Evolutionary conservation across 2,329 filamentous ascomycete species (phyloP), one percentile per base, ranked within the genome.

Genomic region (Stemphylium beticola): DNA sequence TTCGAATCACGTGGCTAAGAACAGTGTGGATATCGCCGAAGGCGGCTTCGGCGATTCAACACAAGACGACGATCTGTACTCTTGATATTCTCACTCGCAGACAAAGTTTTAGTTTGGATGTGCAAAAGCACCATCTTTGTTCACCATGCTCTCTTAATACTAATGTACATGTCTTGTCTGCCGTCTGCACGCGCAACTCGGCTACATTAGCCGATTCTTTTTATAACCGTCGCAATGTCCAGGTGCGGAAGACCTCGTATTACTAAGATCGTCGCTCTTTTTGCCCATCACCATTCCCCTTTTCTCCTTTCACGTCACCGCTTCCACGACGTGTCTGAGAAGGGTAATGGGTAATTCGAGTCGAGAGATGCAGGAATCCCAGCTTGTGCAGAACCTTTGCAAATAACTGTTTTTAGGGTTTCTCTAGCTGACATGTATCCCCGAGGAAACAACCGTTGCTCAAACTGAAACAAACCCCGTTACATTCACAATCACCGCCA

Each of bases 11-110:
- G 57, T 41, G 49, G 69, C 69, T 5, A 74, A 73, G 54, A 72
- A 55, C 36, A 71, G 71, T 61, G 53, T 71, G 42, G 70, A 69
- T 42, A 74, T 74, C 49, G 72, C 71, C 4, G 71, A 70, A 41
- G 68, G 66, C 1, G 75, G 71, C 2, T 78, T 78, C 58, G 74
- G 75, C 1, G 74, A 76, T 52, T 74, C 68, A 18, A 75, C 71
- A 31, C 69, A 69, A 38, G 75, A 74, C 29, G 75, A 76, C 26
- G 79, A 80, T 40, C 58, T 82, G 69, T 82, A 82, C 50, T 57
- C 58, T 60, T 67, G 29, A 49, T 48, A 40, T 18, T 15, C 18
- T 24, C 18, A 20, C 29, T 24, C 22, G 22, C 6, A 24, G 22
- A 7, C 4, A 24, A 24, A 24, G 22, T 4, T 4, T 12, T 36